Base-by-base conservation (phyloP, 2,329 filamentous ascomycete genomes). In the Trichophyton rubrum region DNA sequence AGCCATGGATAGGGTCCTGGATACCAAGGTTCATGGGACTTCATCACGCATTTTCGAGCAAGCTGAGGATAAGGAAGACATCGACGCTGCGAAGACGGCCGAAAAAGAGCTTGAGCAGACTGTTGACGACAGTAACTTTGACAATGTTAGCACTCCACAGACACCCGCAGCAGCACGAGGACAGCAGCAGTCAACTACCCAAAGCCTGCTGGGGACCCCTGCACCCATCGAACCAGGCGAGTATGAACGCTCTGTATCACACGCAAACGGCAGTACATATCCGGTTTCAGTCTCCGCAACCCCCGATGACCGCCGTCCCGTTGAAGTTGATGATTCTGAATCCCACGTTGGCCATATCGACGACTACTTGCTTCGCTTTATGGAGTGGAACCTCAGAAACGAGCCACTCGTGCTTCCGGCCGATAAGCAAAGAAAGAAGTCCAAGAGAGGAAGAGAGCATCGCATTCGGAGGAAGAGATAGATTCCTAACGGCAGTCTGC, bases 21-120 rank as follows among this genome's bases (percentile, higher is more conserved):
- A 87, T 62, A 85, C 78, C 61, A 81, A 79, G 9, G 84, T 85
- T 35, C 79, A 84, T 61, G 79, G 81, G 43, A 84, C 88, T 1
- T 83, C 88, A 1, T 83, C 85, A 2, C 82, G 86, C 15, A 89
- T 86, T 0, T 85, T 99, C 35, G 90, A 95, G 67, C 87, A 89
- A 65, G 92, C 90, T 0, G 93, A 99, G 73, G 93, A 99, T 68
- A 84, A 83, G 56, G 93, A 99, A 70, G 93, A 99, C 70, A 89
- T 92, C 13, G 85, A 85, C 27, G 93, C 93, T 0, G 93, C 93
- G 1, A 87, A 88, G 58, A 83, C 88, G 8, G 93, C 93, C 0
- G 88, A 95, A 70, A 93, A 88, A 69, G 93, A 99, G 72, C 86
- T 93, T 13, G 82, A 86, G 55, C 85, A 89, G 67, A 24, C 22